Evolutionary conservation across 768 basidiomycete species (phyloP).

Genomic region (Russula olivacea): DNA sequence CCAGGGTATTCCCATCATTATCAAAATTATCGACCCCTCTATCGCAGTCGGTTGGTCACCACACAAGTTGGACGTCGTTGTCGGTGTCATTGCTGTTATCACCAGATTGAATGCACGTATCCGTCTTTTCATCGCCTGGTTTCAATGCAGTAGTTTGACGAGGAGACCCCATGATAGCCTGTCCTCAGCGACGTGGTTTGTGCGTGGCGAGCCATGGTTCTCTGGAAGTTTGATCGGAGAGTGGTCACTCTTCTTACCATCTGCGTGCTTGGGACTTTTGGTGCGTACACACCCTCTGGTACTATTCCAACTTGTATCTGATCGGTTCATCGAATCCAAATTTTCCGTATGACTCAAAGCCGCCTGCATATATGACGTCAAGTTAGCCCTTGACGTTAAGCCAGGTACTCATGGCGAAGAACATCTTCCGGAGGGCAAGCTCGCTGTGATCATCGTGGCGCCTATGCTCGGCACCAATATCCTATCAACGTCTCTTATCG

Average conservation of each 20-base stretch:
- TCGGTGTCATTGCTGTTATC: constrained; percentile 1
- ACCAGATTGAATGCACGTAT: constrained; percentile 12
- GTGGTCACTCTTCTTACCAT: constrained; percentile 5
- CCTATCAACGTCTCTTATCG: constrained; percentile 14
- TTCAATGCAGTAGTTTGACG: neutral
- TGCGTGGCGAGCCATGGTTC: constrained; percentile 14
- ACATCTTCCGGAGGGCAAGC: neutral
- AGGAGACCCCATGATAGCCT: neutral
- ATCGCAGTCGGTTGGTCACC: constrained; percentile 6
- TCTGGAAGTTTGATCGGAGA: constrained; percentile 19
- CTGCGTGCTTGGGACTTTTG: constrained; percentile 11
- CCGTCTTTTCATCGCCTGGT: neutral
- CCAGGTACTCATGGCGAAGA: neutral
- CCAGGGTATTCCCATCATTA: constrained; percentile 10
- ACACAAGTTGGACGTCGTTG: constrained; percentile 6
- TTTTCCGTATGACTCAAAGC: neutral
- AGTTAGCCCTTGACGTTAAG: neutral
- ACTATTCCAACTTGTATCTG: no score
- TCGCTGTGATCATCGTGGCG: constrained; percentile 12
- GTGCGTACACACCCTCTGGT: neutral
- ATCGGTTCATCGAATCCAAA: neutral
- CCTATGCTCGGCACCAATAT: constrained; percentile 21
- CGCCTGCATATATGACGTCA: constrained; percentile 10
- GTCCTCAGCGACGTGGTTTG: constrained; percentile 21
- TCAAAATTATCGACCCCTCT: constrained; percentile 8